Evolutionary conservation across 1,139 yeast species (phyloP).

Genomic region (Blastobotrys niveus): DNA sequence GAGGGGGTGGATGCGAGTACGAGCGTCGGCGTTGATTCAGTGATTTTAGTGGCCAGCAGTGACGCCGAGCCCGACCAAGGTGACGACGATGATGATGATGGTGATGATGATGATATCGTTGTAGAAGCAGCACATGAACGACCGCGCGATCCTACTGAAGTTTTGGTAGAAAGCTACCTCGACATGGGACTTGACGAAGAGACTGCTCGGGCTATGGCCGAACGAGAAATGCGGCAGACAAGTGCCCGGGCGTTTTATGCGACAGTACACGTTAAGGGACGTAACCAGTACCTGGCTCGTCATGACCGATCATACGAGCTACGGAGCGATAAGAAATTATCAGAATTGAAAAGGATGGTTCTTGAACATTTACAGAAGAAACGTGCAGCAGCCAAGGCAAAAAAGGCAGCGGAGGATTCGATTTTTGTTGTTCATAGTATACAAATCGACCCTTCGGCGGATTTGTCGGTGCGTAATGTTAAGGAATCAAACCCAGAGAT

Average conservation of each 20-base stretch:
- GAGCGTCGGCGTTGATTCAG: too few species aligned
- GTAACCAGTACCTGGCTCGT: constrained; percentile 7
- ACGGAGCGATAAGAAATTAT: constrained; percentile 12
- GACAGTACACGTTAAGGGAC: constrained; percentile 1
- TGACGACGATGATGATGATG: background rate
- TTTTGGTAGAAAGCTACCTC: background rate
- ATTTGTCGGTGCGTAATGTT: constrained; percentile 20
- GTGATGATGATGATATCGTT: background rate
- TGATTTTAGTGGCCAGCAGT: too few species aligned
- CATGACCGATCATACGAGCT: constrained; percentile 10
- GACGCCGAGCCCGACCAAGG: too few species aligned
- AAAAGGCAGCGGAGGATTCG: background rate
- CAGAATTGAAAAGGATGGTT: background rate
- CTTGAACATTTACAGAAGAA: background rate
- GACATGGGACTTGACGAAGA: constrained; percentile 8
- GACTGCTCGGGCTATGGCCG: background rate
- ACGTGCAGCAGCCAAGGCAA: background rate
- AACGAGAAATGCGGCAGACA: background rate
- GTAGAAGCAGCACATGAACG: constrained; percentile 1
- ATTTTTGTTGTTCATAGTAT: constrained; percentile 20
- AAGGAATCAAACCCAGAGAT: constrained; percentile 17
- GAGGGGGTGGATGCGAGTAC: background rate
- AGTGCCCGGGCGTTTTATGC: constrained; percentile 5
- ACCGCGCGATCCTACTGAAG: too few species aligned
- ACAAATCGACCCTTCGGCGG: constrained; percentile 21